Conservation (phyloP, 768 basidiomycete genomes). For the Dictyophora rubrovolvata region DNA sequence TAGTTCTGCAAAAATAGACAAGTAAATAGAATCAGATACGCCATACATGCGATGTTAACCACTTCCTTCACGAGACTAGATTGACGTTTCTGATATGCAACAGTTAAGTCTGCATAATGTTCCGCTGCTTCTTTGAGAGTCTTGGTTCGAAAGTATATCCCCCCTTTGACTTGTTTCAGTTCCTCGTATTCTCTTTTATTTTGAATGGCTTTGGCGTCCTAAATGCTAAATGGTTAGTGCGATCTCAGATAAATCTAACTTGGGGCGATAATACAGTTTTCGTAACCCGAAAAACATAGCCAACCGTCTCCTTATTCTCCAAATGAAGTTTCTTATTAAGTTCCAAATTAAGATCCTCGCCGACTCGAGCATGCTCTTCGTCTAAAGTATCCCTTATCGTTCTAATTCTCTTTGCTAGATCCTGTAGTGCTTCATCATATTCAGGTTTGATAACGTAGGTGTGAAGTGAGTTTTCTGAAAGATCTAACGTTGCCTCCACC, state of each 20-base stretch:
- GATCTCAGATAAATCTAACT: neutral
- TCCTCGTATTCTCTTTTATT: conserved; percentile 67
- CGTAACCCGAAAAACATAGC: conserved; percentile 87
- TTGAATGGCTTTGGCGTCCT: conserved; percentile 74
- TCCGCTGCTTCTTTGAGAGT: conserved; percentile 61
- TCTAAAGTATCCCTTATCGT: conserved; percentile 71
- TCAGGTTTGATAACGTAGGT: conserved; percentile 89
- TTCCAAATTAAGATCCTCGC: conserved; percentile 65
- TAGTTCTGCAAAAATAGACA: neutral
- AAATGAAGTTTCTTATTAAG: conserved; percentile 93
- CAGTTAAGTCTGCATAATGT: conserved; percentile 57
- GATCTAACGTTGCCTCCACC: conserved; percentile 93
- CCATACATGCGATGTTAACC: conserved; percentile 79
- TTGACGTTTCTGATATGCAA: conserved; percentile 68
- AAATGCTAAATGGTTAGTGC: neutral
- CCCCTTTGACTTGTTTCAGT: conserved; percentile 74
- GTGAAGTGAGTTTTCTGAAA: conserved; percentile 75
- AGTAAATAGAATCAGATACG: conserved; percentile 2
- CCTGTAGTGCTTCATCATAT: conserved; percentile 69
- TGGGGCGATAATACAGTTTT: conserved; percentile 54
- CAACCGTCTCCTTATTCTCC: conserved; percentile 81
- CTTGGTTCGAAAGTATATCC: conserved; percentile 81
- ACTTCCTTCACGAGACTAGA: conserved; percentile 82
- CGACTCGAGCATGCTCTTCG: conserved; percentile 61
- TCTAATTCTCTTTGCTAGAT: conserved; percentile 55